Percentiles rank a stretch among this genome's conserved stretches.
These are phyloP conservation scores for Acer campestre DNA, from an alignment of 345 rosid species.

Conservation along the genomic window DNA sequence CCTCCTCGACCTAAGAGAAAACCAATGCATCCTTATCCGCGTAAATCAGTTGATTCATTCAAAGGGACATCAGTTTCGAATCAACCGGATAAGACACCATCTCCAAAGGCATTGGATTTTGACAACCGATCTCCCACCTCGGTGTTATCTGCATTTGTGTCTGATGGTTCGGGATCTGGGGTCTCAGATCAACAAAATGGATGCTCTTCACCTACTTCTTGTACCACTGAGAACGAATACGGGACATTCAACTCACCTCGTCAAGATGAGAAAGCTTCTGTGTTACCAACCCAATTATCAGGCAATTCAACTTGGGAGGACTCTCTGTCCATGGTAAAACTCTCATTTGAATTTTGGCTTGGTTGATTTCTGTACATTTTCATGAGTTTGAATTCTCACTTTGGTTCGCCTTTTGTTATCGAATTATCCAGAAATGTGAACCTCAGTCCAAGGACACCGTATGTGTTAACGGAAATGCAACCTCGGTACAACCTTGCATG, in stretches of 20 bases:
- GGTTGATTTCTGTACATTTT: slow-evolving; percentile 6
- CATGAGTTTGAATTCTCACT: not conserved
- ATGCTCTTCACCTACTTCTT: slow-evolving; percentile 64
- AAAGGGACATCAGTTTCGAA: slow-evolving; percentile 27
- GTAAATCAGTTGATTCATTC: slow-evolving; percentile 38
- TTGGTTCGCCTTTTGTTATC: not conserved
- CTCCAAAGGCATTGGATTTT: slow-evolving; percentile 38
- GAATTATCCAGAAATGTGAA: slow-evolving; percentile 34
- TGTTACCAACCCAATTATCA: slow-evolving; percentile 12
- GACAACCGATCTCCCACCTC: slow-evolving; percentile 66
- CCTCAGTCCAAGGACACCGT: slow-evolving; percentile 21
- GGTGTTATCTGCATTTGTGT: slow-evolving; percentile 48
- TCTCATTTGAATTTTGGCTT: not conserved
- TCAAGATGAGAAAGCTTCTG: slow-evolving; percentile 37
- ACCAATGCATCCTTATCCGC: slow-evolving; percentile 88
- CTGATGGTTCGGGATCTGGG: slow-evolving; percentile 41
- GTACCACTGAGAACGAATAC: slow-evolving; percentile 48
- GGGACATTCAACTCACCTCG: slow-evolving; percentile 27
- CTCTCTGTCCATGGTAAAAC: slow-evolving; percentile 26
- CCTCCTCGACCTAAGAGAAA: slow-evolving; percentile 94
- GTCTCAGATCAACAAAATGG: slow-evolving; percentile 45
- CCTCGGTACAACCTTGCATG: slow-evolving; percentile 18
- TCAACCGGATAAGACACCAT: slow-evolving; percentile 40
- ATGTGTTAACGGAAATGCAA: slow-evolving; percentile 20
- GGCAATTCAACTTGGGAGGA: slow-evolving; percentile 20